Evolutionary conservation across 2,329 filamentous ascomycete species (phyloP), one percentile per base, ranked within the genome.

Genomic region (Ophiocordyceps camponoti-leonardi): DNA sequence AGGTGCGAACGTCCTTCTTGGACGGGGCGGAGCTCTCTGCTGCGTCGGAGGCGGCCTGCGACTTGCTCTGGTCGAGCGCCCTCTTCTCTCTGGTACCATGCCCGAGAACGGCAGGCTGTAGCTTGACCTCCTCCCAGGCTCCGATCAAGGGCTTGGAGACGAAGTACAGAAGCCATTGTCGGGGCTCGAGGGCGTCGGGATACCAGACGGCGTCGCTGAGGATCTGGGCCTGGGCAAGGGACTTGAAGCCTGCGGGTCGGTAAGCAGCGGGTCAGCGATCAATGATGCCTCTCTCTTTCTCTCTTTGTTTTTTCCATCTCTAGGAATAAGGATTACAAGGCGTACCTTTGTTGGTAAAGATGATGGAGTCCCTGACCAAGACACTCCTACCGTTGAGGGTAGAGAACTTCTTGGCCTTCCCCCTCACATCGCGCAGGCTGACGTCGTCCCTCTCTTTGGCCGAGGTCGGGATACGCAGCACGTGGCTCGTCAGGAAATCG

Each of bases 301-400:
- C 26, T 28, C 26, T 28, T 8, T 28, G 5, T 28, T 2, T 28
- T 28, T 6, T 23, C 22, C 6, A 3, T 23, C 22, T 23, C 22
- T n/a, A n/a, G n/a, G n/a, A n/a, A n/a, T n/a, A n/a, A n/a, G n/a
- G n/a, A n/a, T n/a, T n/a, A n/a, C n/a, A n/a, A n/a, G n/a, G n/a
- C n/a, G n/a, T n/a, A n/a, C n/a, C n/a, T n/a, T n/a, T n/a, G 59
- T 96, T 96, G 61, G 83, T 95, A 65, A 93, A 98, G 39, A 96
- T 75, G 54, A 83, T 83, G 23, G 82, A 79, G 63, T 98, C 92
- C 64, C 96, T 96, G 52, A 98, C 80, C 41, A 98, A 85, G 48
- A 98, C 81, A 43, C 85, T 95, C 56, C 86, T 79, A 33, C 88
- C 87, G 63, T 98, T 98, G 52, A 92, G 71, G 0, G 93, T 98